Evolutionary conservation across 164 flowering plant genomes (phyloP).

Genomic region (Liquidambar formosana): DNA sequence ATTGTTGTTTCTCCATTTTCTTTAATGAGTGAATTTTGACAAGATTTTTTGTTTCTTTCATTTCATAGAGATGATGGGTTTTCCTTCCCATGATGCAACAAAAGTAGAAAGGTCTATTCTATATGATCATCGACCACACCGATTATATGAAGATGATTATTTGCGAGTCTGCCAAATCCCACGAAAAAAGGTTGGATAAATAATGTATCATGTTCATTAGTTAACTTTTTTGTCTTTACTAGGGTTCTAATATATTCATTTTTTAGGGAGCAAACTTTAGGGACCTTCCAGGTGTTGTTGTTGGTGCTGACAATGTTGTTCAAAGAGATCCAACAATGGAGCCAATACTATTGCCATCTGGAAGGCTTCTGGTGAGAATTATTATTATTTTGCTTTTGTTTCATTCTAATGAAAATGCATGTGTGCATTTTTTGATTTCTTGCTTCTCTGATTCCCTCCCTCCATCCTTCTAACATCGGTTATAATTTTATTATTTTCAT

Average conservation of each 20-base stretch:
- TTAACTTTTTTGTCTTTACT: not conserved
- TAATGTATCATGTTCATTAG: not conserved
- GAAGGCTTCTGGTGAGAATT: constrained; percentile 45
- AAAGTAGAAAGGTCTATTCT: constrained; percentile 22
- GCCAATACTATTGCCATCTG: constrained; percentile 46
- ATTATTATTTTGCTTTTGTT: not conserved
- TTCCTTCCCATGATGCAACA: constrained; percentile 11
- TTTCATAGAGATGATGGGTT: constrained; percentile 40
- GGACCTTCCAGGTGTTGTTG: constrained; percentile 62
- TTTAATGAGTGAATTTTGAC: not conserved
- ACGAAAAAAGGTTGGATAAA: constrained; percentile 41
- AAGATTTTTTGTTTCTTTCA: not conserved
- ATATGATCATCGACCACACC: constrained; percentile 53
- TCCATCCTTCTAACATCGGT: too few species aligned
- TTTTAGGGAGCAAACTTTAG: constrained; percentile 61
- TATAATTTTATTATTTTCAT: too few species aligned
- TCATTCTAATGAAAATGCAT: too few species aligned
- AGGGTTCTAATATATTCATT: not conserved
- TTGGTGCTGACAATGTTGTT: constrained; percentile 47
- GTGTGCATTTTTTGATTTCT: too few species aligned
- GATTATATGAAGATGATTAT: constrained; percentile 42
- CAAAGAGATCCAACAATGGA: constrained; percentile 40
- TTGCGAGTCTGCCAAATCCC: constrained; percentile 54
- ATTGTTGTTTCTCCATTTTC: too few species aligned
- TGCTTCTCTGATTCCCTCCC: too few species aligned